Percentiles rank a stretch among this genome's conserved stretches.
Conservation (phyloP, 106 monocot species). For the Acorus gramineus region DNA sequence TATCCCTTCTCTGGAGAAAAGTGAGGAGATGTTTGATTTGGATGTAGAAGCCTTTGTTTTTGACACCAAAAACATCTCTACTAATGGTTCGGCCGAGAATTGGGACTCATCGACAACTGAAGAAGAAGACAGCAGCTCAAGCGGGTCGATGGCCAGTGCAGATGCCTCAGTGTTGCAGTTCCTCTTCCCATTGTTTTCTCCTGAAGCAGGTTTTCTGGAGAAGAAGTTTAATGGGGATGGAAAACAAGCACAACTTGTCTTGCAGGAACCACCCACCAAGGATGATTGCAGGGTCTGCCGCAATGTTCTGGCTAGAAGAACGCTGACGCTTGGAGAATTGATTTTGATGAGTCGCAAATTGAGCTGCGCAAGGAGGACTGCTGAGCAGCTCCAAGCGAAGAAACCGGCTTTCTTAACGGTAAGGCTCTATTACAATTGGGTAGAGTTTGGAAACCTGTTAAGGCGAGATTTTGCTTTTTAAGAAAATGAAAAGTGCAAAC, state of each 20-base stretch:
- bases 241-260: slow-evolving; percentile 3
- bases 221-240: slow-evolving; percentile 1
- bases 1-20: background rate
- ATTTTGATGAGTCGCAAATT: slow-evolving; percentile 60
- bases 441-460: background rate
- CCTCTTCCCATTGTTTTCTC: slow-evolving; percentile 31
- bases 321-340: slow-evolving; percentile 59
- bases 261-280: background rate
- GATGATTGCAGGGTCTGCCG: background rate
- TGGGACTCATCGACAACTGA: slow-evolving; percentile 31
- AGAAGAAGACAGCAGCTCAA: slow-evolving; percentile 29
- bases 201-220: slow-evolving; percentile 30
- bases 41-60: background rate
- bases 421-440: background rate
- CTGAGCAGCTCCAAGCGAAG: slow-evolving; percentile 2
- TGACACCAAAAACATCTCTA: slow-evolving; percentile 12
- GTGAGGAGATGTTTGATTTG: background rate
- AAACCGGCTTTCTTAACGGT: slow-evolving; percentile 28
- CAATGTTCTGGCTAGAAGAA: slow-evolving; percentile 11
- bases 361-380: slow-evolving; percentile 21
- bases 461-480: background rate
- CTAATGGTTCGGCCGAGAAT: slow-evolving; percentile 12
- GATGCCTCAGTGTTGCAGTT: slow-evolving; percentile 21
- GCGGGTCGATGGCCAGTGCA: slow-evolving; percentile 10
- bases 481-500: too few relatives aligned